Evolutionary conservation across 2,329 filamentous ascomycete genomes (phyloP).

Genomic region (Fusarium nematophilum): DNA sequence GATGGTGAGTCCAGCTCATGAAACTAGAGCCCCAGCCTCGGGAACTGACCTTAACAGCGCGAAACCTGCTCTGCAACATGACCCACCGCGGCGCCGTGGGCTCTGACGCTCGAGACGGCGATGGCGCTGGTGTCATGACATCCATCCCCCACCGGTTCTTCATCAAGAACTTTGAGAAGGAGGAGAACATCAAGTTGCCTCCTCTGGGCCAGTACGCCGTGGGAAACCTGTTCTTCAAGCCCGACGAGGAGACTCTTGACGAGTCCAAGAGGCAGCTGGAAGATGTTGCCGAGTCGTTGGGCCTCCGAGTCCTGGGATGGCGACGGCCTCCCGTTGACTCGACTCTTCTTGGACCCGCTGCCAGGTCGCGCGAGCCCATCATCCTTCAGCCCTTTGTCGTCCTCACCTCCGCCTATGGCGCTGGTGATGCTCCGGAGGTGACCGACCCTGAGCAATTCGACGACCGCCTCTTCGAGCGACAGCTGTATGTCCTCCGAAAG

Average conservation of each 20-base stretch:
- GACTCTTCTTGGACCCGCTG: conserved; percentile 90
- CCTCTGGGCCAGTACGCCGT: conserved; percentile 93
- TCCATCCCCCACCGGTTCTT: conserved; percentile 99
- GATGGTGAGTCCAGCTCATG: conserved; percentile 76
- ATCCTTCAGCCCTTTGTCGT: conserved; percentile 97
- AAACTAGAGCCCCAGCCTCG: too few species aligned
- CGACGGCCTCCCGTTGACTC: conserved; percentile 95
- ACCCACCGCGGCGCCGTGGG: conserved; percentile 98
- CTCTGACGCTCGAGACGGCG: conserved; percentile 96
- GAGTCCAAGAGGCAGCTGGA: conserved; percentile 94
- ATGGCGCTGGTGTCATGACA: conserved; percentile 99
- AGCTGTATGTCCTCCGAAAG: conserved; percentile 95
- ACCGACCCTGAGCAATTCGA: conserved; percentile 86
- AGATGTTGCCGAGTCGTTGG: conserved; percentile 88
- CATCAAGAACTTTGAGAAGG: conserved; percentile 95
- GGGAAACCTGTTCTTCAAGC: conserved; percentile 99
- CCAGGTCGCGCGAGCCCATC: conserved; percentile 91
- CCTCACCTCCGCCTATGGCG: conserved; percentile 84
- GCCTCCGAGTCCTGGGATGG: conserved; percentile 93
- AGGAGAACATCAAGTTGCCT: conserved; percentile 88
- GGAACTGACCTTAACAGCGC: conserved; percentile 64
- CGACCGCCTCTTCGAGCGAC: conserved; percentile 87
- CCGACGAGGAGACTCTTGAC: conserved; percentile 87
- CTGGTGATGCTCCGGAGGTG: conserved; percentile 79
- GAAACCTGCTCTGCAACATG: conserved; percentile 99